Evolutionary conservation across 169 alveolate species (phyloP).

Genomic region (Cryptosporidium viatorum): DNA sequence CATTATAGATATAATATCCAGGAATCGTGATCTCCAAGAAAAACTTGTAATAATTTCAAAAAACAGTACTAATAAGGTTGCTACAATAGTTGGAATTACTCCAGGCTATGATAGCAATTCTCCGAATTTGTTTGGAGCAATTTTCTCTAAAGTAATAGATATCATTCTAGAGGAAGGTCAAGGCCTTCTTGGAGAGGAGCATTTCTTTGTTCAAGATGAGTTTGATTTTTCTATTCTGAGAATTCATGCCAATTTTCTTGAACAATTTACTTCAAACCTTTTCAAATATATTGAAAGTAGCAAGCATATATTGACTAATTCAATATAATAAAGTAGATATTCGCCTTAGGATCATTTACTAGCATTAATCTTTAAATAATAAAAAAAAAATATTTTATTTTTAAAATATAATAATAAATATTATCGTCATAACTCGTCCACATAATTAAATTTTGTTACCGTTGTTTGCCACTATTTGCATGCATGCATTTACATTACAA

Average conservation of each 20-base stretch:
- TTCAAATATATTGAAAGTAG: conserved; percentile 36
- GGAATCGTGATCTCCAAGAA: conserved; percentile 45
- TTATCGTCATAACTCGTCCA: not conserved
- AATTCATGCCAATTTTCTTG: conserved; percentile 41
- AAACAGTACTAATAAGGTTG: conserved; percentile 14
- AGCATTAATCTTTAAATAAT: not conserved
- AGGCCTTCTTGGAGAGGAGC: conserved; percentile 16
- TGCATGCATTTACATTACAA: not conserved
- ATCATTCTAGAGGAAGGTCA: conserved; percentile 35
- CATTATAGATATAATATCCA: conserved; percentile 18
- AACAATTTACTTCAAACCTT: conserved; percentile 36
- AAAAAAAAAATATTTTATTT: not conserved
- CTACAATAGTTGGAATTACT: conserved; percentile 67
- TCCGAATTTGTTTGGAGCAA: conserved; percentile 65
- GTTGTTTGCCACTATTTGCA: not conserved
- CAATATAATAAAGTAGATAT: not conserved
- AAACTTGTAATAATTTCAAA: conserved; percentile 45
- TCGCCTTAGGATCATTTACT: not conserved
- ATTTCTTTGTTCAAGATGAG: conserved; percentile 70
- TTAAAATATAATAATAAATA: not conserved
- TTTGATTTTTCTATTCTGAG: conserved; percentile 50
- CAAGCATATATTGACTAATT: not conserved
- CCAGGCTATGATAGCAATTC: conserved; percentile 53
- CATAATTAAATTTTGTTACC: not conserved
- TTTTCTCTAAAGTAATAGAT: conserved; percentile 66